Evolutionary conservation across 2,329 filamentous ascomycete species (phyloP).

Genomic region (Sclerotinia glacialis): DNA sequence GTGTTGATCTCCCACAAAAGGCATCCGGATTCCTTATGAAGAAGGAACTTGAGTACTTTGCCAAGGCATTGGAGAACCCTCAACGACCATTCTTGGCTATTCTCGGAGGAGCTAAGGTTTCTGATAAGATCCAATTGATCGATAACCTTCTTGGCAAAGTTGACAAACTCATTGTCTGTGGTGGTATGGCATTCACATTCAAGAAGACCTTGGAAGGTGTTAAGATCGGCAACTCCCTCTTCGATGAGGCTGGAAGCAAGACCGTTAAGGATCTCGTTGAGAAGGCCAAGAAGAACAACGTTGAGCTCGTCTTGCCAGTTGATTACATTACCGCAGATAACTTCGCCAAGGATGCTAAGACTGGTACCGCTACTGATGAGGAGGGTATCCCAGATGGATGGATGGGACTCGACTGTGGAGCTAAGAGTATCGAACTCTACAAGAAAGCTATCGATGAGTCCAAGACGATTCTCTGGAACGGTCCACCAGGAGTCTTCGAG

Average conservation of each 20-base stretch:
- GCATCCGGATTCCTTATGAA: conserved; percentile 98
- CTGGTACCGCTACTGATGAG: conserved; percentile 77
- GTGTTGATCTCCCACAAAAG: conserved; percentile 91
- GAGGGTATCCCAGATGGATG: conserved; percentile 93
- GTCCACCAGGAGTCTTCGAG: conserved; percentile 95
- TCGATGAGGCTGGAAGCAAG: conserved; percentile 91
- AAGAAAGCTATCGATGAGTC: conserved; percentile 81
- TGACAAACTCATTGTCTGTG: conserved; percentile 93
- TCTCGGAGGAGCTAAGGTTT: conserved; percentile 96
- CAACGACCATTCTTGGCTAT: conserved; percentile 97
- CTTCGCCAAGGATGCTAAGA: conserved; percentile 81
- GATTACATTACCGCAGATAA: conserved; percentile 97
- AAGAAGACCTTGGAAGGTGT: conserved; percentile 96
- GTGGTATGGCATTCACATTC: conserved; percentile 99
- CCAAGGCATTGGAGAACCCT: conserved; percentile 88
- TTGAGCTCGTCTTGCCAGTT: conserved; percentile 89
- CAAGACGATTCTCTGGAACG: conserved; percentile 99
- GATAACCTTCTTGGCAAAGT: conserved; percentile 99
- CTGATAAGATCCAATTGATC: conserved; percentile 99
- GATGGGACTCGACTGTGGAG: conserved; percentile 96
- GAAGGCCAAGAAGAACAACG: conserved; percentile 95
- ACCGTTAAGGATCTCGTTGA: conserved; percentile 82
- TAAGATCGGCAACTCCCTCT: conserved; percentile 85
- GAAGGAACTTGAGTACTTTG: conserved; percentile 99
- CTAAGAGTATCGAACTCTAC: conserved; percentile 85